Percentiles rank a stretch among this genome's conserved stretches.
Evolutionary conservation across 345 rosid species (phyloP).

Genomic region (Crucihimalaya himalaica): DNA sequence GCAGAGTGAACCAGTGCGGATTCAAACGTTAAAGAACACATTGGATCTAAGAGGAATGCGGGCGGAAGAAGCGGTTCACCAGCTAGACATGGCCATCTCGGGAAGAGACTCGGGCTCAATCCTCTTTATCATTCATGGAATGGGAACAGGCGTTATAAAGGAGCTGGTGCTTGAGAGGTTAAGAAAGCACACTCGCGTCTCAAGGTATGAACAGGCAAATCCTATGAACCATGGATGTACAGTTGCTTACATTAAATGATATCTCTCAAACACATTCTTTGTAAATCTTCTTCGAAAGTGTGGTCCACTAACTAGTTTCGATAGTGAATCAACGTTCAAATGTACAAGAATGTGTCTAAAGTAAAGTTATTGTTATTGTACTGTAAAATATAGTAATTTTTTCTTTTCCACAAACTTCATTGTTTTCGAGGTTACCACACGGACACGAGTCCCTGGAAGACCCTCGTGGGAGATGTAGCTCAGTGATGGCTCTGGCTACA

Average conservation of each 20-base stretch:
- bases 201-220: constrained; percentile 68
- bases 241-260: constrained; percentile 79
- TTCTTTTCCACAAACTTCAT: neutral
- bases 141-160: constrained; percentile 78
- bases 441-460: neutral
- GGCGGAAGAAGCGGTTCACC: constrained; percentile 70
- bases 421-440: neutral
- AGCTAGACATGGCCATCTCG: constrained; percentile 66
- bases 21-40: constrained; percentile 75
- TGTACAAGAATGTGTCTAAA: neutral
- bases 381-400: neutral
- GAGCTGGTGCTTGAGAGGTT: constrained; percentile 62
- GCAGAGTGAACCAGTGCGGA: constrained; percentile 42
- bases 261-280: constrained; percentile 6
- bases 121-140: constrained; percentile 77
- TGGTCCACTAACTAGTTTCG: constrained; percentile 6
- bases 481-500: neutral
- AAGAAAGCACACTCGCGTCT: constrained; percentile 60
- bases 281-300: neutral
- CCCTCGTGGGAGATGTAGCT: neutral
- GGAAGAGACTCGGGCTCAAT: constrained; percentile 52
- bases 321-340: constrained; percentile 5
- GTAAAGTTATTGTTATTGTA: neutral
- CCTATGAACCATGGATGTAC: constrained; percentile 87
- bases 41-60: constrained; percentile 84